Base-by-base conservation (phyloP, 805 yeast genomes). In the Pichia eremophila region DNA sequence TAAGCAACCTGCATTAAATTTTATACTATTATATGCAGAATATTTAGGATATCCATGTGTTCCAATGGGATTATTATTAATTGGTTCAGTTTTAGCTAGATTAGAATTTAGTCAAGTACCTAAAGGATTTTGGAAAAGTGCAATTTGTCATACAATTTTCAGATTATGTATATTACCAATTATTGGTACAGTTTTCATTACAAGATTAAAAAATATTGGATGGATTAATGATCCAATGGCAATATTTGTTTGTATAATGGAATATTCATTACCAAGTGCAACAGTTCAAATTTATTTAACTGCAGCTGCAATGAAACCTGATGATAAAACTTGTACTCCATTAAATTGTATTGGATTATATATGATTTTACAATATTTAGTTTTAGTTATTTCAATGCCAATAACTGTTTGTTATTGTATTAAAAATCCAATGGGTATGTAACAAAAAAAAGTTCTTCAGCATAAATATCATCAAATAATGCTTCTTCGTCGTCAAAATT, bases 401-500 rank as follows among this genome's bases (percentile, higher is more conserved):
- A 66, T 77, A 39, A 66, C 77, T 52, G 78, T 76, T 8, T 71
- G 77, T 34, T 78, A 60, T 46, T 52, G 63, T n/a, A 46, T 67
- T 18, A 64, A 66, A 46, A 56, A 61, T 2, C 62, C 61, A 31
- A 47, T 65, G 39, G 51, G 57, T 17, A 41, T 54, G 40, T 55
- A 46, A 41, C n/a, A 11, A 14, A 22, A n/a, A n/a, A n/a, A n/a
- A n/a, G 50, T 35, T 61, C 64, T 42, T 57, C 67, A 31, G 62
- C 64, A 56, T 90, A 90, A 68, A 90, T 86, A 65, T 90, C 96
- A 68, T 89, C 95, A 67, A 90, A 90, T 65, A 85, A 82, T 59
- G 87, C 91, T 65, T 89, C 96, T 68, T 90, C 97, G 70, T 89
- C 96, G 68, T 88, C 95, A 51, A 83, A 77, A 48, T 70, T 66